Conservation (phyloP, 345 rosid genomes). For the Citrus medica region DNA sequence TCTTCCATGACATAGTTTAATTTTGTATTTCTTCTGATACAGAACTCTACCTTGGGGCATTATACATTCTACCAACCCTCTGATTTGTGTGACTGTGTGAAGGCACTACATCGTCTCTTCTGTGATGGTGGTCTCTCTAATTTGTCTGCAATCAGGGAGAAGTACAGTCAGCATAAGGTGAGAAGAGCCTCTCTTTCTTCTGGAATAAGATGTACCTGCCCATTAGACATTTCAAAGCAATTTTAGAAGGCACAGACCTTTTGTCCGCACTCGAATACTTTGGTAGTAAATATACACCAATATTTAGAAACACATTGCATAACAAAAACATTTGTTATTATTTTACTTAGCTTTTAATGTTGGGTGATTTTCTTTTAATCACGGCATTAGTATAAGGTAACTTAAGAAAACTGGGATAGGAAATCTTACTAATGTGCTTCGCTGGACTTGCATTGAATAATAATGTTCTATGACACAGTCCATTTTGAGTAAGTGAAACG, state of each 20-base stretch:
- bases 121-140: conserved; percentile 8
- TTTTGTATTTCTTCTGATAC: neutral
- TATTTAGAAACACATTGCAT: neutral
- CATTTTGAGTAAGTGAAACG: neutral
- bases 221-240: neutral
- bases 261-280: neutral
- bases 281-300: neutral
- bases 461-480: neutral
- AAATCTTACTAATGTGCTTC: neutral
- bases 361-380: neutral
- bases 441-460: neutral
- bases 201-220: neutral
- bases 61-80: conserved; percentile 28
- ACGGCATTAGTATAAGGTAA: neutral
- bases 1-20: neutral
- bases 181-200: neutral
- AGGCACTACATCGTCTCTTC: conserved; percentile 24
- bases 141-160: conserved; percentile 29
- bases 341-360: too few species aligned
- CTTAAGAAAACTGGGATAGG: neutral
- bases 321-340: neutral
- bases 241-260: neutral
- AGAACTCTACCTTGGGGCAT: conserved; percentile 22
- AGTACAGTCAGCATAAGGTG: conserved; percentile 34
- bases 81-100: conserved; percentile 25